Conservation (phyloP, 805 yeast species). For the Blastobotrys mokoenaii region DNA sequence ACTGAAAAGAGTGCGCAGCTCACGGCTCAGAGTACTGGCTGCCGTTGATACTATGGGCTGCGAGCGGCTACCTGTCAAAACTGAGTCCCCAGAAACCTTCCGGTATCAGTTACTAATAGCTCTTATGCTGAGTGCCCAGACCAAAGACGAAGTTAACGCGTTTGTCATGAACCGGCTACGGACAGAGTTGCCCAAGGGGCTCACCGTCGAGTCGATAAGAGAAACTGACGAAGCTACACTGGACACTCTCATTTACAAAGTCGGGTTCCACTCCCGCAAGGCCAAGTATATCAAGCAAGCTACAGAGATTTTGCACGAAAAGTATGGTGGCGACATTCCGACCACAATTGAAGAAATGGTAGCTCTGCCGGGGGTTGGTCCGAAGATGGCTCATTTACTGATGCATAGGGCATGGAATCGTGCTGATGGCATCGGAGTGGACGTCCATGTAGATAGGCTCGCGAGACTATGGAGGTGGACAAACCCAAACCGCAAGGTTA, state of each 20-base stretch:
- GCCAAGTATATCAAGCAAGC: slow-evolving; percentile 61
- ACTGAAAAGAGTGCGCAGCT: slow-evolving; percentile 37
- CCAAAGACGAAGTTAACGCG: slow-evolving; percentile 80
- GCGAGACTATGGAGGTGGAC: slow-evolving; percentile 75
- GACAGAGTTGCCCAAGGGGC: slow-evolving; percentile 33
- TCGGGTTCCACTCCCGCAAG: slow-evolving; percentile 82
- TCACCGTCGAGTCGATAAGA: slow-evolving; percentile 24
- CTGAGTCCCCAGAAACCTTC: slow-evolving; percentile 32
- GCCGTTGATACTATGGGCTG: slow-evolving; percentile 92
- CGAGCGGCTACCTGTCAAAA: slow-evolving; percentile 40
- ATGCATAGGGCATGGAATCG: slow-evolving; percentile 75
- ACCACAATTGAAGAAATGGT: slow-evolving; percentile 54
- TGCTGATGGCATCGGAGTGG: slow-evolving; percentile 84
- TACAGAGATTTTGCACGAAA: slow-evolving; percentile 41
- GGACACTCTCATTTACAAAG: slow-evolving; percentile 61
- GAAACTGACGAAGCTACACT: slow-evolving; percentile 39
- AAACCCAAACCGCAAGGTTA: slow-evolving; percentile 35
- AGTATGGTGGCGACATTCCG: slow-evolving; percentile 66
- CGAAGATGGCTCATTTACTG: slow-evolving; percentile 83
- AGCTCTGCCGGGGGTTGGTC: slow-evolving; percentile 85
- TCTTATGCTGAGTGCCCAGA: slow-evolving; percentile 82
- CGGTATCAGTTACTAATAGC: slow-evolving; percentile 73
- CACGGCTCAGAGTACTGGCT: slow-evolving; percentile 59
- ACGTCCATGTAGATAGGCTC: slow-evolving; percentile 78
- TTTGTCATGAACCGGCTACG: slow-evolving; percentile 62